Percentiles rank a stretch among this genome's conserved stretches.
These are phyloP conservation scores for Dittrichia graveolens DNA, from an alignment of 129 eudicot species.

Conservation along the genomic window DNA sequence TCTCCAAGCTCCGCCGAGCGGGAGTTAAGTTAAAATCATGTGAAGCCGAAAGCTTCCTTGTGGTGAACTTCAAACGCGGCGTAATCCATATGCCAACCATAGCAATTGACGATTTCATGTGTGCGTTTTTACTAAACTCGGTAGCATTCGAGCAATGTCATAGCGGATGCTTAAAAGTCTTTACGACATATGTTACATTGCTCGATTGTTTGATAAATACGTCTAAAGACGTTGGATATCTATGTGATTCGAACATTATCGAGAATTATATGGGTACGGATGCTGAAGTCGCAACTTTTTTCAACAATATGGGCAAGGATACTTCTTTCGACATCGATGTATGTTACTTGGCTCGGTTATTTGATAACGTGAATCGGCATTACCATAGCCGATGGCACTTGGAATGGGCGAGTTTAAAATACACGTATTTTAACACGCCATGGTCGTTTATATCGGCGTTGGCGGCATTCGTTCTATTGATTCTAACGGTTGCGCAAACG, in stretches of 20 bases:
- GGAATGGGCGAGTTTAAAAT: constrained; percentile 70
- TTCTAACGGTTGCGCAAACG: constrained; percentile 68
- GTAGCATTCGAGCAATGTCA: constrained; percentile 90
- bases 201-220: constrained; percentile 78
- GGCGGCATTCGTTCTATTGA: constrained; percentile 64
- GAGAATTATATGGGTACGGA: constrained; percentile 86
- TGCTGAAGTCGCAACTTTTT: constrained; percentile 57
- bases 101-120: constrained; percentile 73
- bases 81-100: constrained; percentile 64
- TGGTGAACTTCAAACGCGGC: constrained; percentile 52
- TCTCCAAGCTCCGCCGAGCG: constrained; percentile 78
- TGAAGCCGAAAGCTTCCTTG: constrained; percentile 57
- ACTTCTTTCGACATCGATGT: constrained; percentile 54
- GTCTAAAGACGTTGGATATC: constrained; percentile 53
- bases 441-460: constrained; percentile 82
- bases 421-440: constrained; percentile 72
- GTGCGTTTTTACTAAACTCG: constrained; percentile 62
- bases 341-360: constrained; percentile 65
- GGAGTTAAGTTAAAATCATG: constrained; percentile 60
- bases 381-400: constrained; percentile 67
- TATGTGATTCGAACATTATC: constrained; percentile 61
- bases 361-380: constrained; percentile 60
- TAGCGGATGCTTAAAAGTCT: constrained; percentile 53
- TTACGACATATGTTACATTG: constrained; percentile 71
- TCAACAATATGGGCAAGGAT: constrained; percentile 81